Conservation (phyloP, 306 rosid species). For the Luffa acutangula region DNA sequence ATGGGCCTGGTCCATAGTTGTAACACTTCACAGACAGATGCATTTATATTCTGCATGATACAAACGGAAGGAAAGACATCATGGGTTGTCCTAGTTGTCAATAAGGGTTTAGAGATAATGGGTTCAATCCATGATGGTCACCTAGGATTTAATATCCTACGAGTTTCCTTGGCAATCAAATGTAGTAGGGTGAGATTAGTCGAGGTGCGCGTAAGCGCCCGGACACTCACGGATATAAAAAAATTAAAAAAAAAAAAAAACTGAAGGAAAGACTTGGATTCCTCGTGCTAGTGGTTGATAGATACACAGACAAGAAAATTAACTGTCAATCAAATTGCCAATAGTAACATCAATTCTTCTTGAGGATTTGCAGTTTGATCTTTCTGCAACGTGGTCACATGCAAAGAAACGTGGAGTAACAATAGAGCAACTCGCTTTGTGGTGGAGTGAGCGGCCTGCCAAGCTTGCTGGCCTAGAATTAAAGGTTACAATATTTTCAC, state of each 20-base stretch:
- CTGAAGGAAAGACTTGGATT: background rate
- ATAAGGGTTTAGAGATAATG: too few relatives aligned
- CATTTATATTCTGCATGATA: background rate
- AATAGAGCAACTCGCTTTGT: slow-evolving; percentile 59
- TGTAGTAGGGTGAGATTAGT: too few relatives aligned
- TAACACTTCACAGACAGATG: background rate
- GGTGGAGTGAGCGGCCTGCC: slow-evolving; percentile 97
- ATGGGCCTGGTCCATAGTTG: background rate
- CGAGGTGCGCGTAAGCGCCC: too few relatives aligned
- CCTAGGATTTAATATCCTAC: too few relatives aligned
- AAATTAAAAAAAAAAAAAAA: background rate
- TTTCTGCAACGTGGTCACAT: slow-evolving; percentile 77
- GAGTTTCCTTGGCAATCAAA: too few relatives aligned
- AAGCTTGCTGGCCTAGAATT: slow-evolving; percentile 55
- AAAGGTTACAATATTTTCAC: slow-evolving; percentile 37
- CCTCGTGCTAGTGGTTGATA: background rate
- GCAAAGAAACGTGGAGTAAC: slow-evolving; percentile 69
- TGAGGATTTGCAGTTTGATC: slow-evolving; percentile 50
- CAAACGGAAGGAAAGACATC: background rate
- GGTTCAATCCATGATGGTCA: too few relatives aligned
- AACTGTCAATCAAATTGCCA: background rate
- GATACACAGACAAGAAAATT: background rate
- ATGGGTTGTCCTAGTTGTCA: too few relatives aligned
- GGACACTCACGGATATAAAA: too few relatives aligned
- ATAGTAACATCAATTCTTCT: background rate